These are phyloP conservation scores for Cafeteria roenbergensis DNA, from an alignment of 108 stramenopile genomes.

Conservation along the genomic window DNA sequence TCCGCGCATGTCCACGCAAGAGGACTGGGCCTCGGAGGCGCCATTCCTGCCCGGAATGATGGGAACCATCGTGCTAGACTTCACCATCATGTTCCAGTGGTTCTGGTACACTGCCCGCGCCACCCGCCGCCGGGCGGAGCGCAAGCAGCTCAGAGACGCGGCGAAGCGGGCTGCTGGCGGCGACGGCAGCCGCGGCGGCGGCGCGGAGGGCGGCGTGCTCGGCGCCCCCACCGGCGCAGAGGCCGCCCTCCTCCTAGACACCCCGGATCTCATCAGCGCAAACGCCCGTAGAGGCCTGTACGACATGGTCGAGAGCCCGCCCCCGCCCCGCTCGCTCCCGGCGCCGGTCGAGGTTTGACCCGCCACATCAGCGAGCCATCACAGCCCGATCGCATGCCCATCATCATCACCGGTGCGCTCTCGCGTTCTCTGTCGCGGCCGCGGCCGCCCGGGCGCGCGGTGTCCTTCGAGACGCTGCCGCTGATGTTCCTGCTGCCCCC, in stretches of 20 bases:
- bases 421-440: too few species aligned
- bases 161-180: not conserved
- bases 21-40: conserved; percentile 7
- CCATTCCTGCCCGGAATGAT: conserved; percentile 16
- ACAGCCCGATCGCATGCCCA: too few species aligned
- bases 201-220: not conserved
- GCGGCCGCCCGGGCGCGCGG: too few species aligned
- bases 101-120: conserved; percentile 4
- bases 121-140: not conserved
- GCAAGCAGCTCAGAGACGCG: not conserved
- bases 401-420: too few species aligned
- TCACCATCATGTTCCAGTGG: conserved; percentile 18
- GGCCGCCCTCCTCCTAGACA: not conserved
- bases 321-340: too few species aligned
- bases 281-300: not conserved
- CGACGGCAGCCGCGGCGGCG: not conserved
- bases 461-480: too few species aligned
- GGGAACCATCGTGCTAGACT: conserved; percentile 18
- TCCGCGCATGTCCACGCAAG: conserved; percentile 1
- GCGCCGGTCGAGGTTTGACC: too few species aligned
- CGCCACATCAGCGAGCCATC: too few species aligned
- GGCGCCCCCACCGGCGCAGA: not conserved
- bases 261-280: not conserved
- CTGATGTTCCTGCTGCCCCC: too few species aligned
- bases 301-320: conserved; percentile 9